Conservation (phyloP, 1,139 yeast species). For the Yamadazyma epiphylla region DNA sequence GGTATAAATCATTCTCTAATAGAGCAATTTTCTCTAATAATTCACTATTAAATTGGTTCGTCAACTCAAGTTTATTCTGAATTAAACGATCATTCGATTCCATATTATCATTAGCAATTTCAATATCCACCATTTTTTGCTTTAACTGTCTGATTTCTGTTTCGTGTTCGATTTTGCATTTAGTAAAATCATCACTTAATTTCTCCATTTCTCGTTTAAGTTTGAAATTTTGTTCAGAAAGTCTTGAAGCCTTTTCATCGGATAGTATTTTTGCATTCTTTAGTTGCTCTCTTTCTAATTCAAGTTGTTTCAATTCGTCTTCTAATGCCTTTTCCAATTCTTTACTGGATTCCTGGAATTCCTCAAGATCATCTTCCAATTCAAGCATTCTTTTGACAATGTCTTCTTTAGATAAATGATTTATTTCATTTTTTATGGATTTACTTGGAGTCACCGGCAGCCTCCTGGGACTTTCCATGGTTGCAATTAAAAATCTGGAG, state of each 20-base stretch:
- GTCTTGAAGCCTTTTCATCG: conserved; percentile 4
- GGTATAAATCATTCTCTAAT: conserved; percentile 37
- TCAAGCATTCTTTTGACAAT: conserved; percentile 28
- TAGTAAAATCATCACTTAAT: conserved; percentile 16
- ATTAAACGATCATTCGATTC: conserved; percentile 37
- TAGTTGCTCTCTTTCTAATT: conserved; percentile 20
- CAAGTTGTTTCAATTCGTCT: conserved; percentile 36
- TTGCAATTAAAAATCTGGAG: no score
- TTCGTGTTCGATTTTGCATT: conserved; percentile 17
- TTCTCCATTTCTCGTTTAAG: conserved; percentile 19
- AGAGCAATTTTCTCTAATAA: conserved; percentile 40
- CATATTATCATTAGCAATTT: conserved; percentile 40
- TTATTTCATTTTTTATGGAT: conserved; percentile 8
- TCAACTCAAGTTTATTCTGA: conserved; percentile 27
- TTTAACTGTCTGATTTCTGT: conserved; percentile 20
- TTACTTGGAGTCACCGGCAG: conserved; percentile 1
- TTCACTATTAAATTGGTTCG: conserved; percentile 38
- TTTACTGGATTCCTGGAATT: conserved; percentile 42
- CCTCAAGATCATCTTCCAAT: conserved; percentile 33
- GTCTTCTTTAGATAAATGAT: conserved; percentile 22
- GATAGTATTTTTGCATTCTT: conserved; percentile 7
- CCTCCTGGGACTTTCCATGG: no score
- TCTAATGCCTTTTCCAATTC: conserved; percentile 45
- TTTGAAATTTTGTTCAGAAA: conserved; percentile 5
- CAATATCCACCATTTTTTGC: conserved; percentile 34